phyloP scores from a whole-genome alignment of 2,329 filamentous ascomycete species.

The Penicillium thymicola region DNA sequence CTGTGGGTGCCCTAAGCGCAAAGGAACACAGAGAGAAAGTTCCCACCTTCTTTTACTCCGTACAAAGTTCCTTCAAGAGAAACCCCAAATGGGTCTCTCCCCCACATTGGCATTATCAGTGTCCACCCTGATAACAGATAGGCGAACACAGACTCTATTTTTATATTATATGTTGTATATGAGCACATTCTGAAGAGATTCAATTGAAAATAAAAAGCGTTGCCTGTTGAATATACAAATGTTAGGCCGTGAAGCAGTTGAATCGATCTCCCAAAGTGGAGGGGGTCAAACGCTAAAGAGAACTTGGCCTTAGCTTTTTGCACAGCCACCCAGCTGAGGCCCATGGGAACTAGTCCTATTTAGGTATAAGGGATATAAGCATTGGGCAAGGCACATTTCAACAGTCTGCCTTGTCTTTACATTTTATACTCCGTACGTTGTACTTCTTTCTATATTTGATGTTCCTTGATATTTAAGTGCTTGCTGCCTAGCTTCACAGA shows the following conservation, averaged over 20 bases:
- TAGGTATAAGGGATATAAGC: constrained; percentile 10
- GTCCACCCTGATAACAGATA: constrained; percentile 21
- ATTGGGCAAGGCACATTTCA: constrained; percentile 18
- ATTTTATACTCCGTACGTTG: background rate
- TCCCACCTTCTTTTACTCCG: background rate
- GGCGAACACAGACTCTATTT: constrained; percentile 8
- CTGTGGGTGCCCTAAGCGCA: constrained; percentile 8
- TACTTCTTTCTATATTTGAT: background rate
- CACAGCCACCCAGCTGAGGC: constrained; percentile 32
- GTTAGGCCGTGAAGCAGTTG: background rate
- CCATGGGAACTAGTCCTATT: constrained; percentile 16
- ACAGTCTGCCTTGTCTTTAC: constrained; percentile 12
- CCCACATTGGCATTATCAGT: constrained; percentile 14
- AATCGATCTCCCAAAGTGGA: constrained; percentile 5
- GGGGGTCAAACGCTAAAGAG: background rate
- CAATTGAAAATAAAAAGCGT: background rate
- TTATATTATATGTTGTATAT: background rate
- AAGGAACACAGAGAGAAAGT: background rate
- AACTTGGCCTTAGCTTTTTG: constrained; percentile 15
- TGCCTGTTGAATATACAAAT: background rate
- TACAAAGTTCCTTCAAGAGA: constrained; percentile 3
- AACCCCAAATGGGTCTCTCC: constrained; percentile 12
- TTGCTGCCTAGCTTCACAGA: background rate
- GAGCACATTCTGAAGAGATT: background rate
- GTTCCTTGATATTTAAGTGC: no score